phyloP scores from a whole-genome alignment of 768 basidiomycete genomes.

The Serendipita sp. region DNA sequence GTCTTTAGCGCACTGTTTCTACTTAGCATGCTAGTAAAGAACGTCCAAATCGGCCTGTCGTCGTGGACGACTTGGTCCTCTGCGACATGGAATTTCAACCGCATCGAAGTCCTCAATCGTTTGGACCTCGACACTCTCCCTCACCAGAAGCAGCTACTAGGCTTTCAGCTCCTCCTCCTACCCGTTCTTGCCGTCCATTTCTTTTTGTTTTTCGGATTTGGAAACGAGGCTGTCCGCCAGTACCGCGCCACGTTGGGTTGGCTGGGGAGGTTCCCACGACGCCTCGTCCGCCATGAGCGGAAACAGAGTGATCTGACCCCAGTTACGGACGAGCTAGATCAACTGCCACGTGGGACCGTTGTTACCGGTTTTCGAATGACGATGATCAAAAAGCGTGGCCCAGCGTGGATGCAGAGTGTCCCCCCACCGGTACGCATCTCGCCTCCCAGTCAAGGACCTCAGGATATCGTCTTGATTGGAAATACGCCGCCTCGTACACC shows the following conservation, averaged over 20 bases:
- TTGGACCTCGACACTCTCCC: not conserved
- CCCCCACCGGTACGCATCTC: too few relatives aligned
- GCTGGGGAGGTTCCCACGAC: too few relatives aligned
- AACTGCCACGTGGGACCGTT: not conserved
- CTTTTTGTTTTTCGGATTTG: constrained; percentile 2
- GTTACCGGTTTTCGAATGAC: too few relatives aligned
- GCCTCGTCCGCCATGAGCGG: not conserved
- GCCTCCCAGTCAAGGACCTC: too few relatives aligned
- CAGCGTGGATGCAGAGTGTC: too few relatives aligned
- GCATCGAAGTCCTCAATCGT: not conserved
- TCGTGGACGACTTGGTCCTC: not conserved
- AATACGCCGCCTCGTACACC: too few relatives aligned
- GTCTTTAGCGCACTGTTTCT: not conserved
- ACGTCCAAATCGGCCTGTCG: not conserved
- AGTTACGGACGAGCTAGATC: not conserved
- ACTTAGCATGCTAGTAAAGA: not conserved
- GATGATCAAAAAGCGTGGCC: too few relatives aligned
- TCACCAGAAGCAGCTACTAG: not conserved
- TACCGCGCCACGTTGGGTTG: not conserved
- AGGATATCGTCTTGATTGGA: too few relatives aligned
- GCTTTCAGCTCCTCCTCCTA: not conserved
- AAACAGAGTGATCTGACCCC: not conserved
- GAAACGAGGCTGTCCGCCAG: not conserved
- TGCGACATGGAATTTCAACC: not conserved
- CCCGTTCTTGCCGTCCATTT: not conserved